Conservation (phyloP, 352 stramenopile genomes). For the Phytopythium delawarense region DNA sequence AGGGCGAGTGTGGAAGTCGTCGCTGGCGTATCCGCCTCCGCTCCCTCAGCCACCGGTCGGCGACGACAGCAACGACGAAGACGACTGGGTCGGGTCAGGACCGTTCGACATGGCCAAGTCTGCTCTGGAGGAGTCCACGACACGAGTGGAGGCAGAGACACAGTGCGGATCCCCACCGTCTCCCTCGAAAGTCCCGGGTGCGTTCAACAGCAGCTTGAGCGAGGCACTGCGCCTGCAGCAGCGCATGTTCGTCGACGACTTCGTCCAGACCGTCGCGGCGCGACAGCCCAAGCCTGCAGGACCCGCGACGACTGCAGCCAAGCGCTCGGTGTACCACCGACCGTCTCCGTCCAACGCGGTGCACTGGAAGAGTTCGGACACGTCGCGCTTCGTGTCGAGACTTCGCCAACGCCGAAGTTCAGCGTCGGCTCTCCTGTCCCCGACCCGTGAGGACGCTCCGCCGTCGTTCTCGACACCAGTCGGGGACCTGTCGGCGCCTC, state of each 20-base stretch:
- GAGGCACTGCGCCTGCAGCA: constrained; percentile 46
- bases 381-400: constrained; percentile 12
- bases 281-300: constrained; percentile 13
- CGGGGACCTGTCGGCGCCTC: background rate
- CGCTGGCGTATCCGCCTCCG: constrained; percentile 16
- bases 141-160: constrained; percentile 16
- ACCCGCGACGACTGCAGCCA: background rate
- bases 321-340: background rate
- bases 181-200: no score
- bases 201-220: background rate
- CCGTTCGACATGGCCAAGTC: constrained; percentile 7
- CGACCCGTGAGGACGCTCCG: background rate
- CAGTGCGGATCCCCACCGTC: background rate
- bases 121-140: background rate
- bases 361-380: background rate
- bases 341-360: background rate
- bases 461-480: background rate
- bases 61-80: constrained; percentile 1
- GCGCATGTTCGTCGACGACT: constrained; percentile 45
- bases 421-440: background rate
- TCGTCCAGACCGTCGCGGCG: constrained; percentile 43
- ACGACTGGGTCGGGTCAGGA: background rate
- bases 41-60: constrained; percentile 7
- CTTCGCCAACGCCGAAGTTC: constrained; percentile 6
- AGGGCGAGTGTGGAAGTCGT: constrained; percentile 18